Base-by-base conservation (phyloP, 805 yeast species). In the Starmerella floricola region DNA sequence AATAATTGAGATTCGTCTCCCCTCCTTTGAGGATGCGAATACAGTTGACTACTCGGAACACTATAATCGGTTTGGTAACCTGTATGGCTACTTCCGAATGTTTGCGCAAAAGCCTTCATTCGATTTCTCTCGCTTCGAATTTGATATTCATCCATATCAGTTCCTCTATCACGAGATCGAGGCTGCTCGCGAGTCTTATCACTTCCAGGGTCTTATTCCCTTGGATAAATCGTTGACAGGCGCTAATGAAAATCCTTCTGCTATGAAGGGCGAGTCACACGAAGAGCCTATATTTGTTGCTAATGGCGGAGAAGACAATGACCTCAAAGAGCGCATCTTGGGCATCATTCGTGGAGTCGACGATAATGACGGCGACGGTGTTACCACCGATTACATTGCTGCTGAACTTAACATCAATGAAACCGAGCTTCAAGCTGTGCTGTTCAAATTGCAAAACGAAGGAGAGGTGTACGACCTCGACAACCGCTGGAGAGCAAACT, bases 131-230 rank as follows among this genome's bases (percentile, higher is more conserved):
- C 61, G 63, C 12, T 63, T 78, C 21, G 66, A 66, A 12, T 67
- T 63, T 33, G 61, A 40, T 6, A 44, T 46, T 11, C 36, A 31
- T 5, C 47, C 51, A 6, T 76, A 78, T 55, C 74, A 75, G 54
- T 68, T 78, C 19, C 55, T 74, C 6, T 78, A 74, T 56, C 85
- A 79, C 55, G 67, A 71, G 51, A 59, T 79, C 43, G 68, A 71
- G 49, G 79, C 83, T 2, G 66, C 76, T 38, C 56, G 66, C 34
- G 62, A 64, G 44, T 75, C 69, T 52, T 54, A 72, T 63, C 48
- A 49, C 36, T 50, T 37, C 24, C 51, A 54, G 5, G 58, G 58
- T 8, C 56, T 31, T 8, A 17, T 41, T 27, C 45, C 48, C 6
- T 18, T 47, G 6, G 46, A 38, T 31, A 19, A 24, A 24, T 15